Conservation (phyloP, 176 grass and related monocot species). For the Carex littledalei region DNA sequence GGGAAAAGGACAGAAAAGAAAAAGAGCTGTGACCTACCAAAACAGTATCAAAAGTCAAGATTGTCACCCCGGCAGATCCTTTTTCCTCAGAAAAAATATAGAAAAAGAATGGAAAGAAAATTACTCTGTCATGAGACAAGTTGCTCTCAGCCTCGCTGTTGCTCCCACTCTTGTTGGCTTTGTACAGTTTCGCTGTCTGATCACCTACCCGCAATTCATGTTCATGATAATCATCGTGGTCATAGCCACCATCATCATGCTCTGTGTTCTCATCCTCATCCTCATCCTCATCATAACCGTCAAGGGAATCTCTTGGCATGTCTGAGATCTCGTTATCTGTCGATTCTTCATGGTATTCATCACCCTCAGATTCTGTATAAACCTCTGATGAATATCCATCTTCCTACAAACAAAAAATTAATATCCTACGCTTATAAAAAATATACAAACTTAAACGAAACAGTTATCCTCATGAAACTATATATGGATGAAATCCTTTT, state of each 20-base stretch:
- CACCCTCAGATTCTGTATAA: conserved; percentile 78
- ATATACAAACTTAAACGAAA: conserved; percentile 26
- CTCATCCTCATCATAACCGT: conserved; percentile 57
- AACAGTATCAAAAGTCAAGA: background rate
- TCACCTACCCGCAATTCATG: conserved; percentile 2
- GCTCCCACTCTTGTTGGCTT: conserved; percentile 39
- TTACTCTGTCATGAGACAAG: conserved; percentile 55
- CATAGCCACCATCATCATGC: conserved; percentile 1
- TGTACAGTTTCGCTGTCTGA: conserved; percentile 27
- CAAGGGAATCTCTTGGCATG: conserved; percentile 13
- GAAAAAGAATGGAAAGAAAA: conserved; percentile 27
- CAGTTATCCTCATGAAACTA: background rate
- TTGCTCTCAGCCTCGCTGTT: conserved; percentile 29
- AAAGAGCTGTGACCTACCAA: background rate
- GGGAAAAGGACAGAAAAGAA: background rate
- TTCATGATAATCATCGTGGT: background rate
- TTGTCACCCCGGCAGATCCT: background rate
- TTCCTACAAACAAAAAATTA: conserved; percentile 51
- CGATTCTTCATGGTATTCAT: conserved; percentile 56
- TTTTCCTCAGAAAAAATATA: conserved; percentile 11
- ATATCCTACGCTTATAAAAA: conserved; percentile 37
- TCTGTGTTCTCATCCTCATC: conserved; percentile 14
- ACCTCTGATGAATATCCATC: conserved; percentile 68
- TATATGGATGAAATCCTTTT: background rate
- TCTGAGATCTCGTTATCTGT: conserved; percentile 66